Percentiles rank a stretch among this genome's conserved stretches.
These are phyloP conservation scores for Microbotryum violaceum DNA, from an alignment of 1,284 basidiomycete genomes.

Conservation along the genomic window DNA sequence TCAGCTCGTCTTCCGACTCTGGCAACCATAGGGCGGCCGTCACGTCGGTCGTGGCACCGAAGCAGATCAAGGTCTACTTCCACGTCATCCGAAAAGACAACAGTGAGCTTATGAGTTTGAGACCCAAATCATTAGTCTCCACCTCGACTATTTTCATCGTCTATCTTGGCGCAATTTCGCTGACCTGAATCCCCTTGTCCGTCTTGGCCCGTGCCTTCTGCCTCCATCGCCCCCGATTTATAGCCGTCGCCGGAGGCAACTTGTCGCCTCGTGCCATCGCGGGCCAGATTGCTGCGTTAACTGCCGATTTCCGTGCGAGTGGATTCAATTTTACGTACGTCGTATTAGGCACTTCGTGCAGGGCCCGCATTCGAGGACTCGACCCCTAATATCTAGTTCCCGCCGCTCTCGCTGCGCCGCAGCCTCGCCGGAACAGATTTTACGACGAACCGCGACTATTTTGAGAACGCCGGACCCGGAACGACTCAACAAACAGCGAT, in stretches of 20 bases:
- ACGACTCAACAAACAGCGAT: background rate
- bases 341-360: no score
- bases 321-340: background rate
- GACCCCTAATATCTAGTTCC: no score
- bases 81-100: slow-evolving; percentile 47
- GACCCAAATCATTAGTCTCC: slow-evolving; percentile 11
- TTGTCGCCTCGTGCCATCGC: background rate
- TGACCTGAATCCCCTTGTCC: background rate
- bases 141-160: background rate
- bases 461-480: no score
- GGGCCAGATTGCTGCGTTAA: background rate
- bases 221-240: no score
- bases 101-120: slow-evolving; percentile 36
- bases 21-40: no score
- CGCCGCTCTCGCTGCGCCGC: no score
- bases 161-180: background rate
- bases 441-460: no score
- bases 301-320: background rate
- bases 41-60: background rate
- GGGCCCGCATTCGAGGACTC: no score
- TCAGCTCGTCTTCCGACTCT: no score
- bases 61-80: slow-evolving; percentile 44
- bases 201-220: no score
- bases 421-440: no score
- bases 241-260: background rate